Conservation (phyloP, 208 protist species). For the Trypanosoma avium region DNA sequence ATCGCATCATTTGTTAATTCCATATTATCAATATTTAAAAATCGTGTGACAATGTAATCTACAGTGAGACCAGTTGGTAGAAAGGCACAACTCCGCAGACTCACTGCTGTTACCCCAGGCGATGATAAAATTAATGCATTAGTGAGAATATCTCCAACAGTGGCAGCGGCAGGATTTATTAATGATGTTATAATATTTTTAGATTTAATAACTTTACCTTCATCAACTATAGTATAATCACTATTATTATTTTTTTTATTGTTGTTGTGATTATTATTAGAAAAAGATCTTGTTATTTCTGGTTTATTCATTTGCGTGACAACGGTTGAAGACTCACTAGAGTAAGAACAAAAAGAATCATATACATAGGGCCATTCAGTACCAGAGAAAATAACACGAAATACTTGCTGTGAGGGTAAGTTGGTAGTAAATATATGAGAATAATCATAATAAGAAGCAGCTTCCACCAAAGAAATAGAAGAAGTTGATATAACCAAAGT, state of each 20-base stretch:
- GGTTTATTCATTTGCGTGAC: no score
- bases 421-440: no score
- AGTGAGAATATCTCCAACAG: neutral
- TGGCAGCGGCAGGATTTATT: neutral
- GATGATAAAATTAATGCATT: neutral
- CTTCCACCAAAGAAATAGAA: no score
- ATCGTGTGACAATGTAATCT: constrained; percentile 3
- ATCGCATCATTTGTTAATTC: constrained; percentile 1
- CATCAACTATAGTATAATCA: neutral
- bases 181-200: neutral
- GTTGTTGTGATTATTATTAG: no score
- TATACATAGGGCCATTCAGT: neutral
- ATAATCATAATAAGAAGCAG: no score
- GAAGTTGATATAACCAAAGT: no score
- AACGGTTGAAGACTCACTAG: no score
- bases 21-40: neutral
- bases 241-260: neutral
- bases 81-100: neutral
- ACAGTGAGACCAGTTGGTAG: neutral
- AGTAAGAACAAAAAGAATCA: neutral
- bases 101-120: neutral
- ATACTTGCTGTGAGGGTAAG: no score
- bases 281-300: no score
- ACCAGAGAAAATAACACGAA: neutral
- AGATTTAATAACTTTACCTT: no score